Conservation (phyloP, 2,329 filamentous ascomycete genomes). For the Epichloe uncinata region DNA sequence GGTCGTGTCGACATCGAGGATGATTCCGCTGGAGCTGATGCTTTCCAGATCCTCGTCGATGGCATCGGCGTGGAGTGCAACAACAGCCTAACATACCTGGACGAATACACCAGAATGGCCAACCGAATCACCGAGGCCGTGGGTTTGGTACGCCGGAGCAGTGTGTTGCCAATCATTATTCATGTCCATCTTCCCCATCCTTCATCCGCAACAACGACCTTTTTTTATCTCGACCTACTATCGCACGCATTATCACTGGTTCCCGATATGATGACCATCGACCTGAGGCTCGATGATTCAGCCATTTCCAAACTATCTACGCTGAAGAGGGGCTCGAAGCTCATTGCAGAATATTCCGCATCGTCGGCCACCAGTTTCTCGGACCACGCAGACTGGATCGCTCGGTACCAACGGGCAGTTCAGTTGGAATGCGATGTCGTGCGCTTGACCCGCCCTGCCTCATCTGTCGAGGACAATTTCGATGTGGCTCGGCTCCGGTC, state of each 20-base stretch:
- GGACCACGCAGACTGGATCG: slow-evolving; percentile 42
- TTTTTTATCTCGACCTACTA: slow-evolving; percentile 41
- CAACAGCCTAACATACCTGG: slow-evolving; percentile 6
- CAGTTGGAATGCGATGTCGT: slow-evolving; percentile 47
- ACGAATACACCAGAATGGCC: slow-evolving; percentile 20
- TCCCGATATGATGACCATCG: slow-evolving; percentile 49
- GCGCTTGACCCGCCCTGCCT: slow-evolving; percentile 44
- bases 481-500: slow-evolving; percentile 42
- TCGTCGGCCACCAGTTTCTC: slow-evolving; percentile 30
- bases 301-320: slow-evolving; percentile 36
- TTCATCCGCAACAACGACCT: slow-evolving; percentile 11
- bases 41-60: slow-evolving; percentile 45
- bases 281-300: slow-evolving; percentile 42
- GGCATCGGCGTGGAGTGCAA: slow-evolving; percentile 22
- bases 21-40: slow-evolving; percentile 52
- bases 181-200: slow-evolving; percentile 28
- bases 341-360: slow-evolving; percentile 44
- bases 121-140: slow-evolving; percentile 43
- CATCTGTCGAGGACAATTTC: slow-evolving; percentile 47
- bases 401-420: slow-evolving; percentile 44
- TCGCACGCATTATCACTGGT: slow-evolving; percentile 47
- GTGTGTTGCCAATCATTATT: slow-evolving; percentile 45
- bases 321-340: slow-evolving; percentile 40
- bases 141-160: slow-evolving; percentile 47
- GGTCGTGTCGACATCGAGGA: slow-evolving; percentile 47